Percentiles rank a stretch among this genome's conserved stretches.
phyloP scores from a whole-genome alignment of 2,329 filamentous ascomycete species.

The Trichoderma afroharzianum region DNA sequence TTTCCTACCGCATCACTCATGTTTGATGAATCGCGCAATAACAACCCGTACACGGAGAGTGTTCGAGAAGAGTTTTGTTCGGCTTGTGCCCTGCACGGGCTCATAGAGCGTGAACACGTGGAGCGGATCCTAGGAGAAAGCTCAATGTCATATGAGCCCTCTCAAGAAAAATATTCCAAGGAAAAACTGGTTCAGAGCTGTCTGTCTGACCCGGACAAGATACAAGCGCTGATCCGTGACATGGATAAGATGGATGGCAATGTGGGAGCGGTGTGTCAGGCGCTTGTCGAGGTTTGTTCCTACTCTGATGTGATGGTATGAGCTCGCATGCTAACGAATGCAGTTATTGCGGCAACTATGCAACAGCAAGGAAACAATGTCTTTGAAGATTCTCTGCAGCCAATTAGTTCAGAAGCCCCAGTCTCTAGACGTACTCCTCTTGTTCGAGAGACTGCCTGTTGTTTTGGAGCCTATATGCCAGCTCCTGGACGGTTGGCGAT shows the following conservation, averaged over 20 bases:
- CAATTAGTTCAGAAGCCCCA: conserved; percentile 69
- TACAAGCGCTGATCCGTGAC: conserved; percentile 73
- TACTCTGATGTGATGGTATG: background rate
- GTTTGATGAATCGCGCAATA: conserved; percentile 57
- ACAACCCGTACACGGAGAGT: conserved; percentile 55
- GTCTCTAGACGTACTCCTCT: conserved; percentile 68
- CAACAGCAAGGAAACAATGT: conserved; percentile 71
- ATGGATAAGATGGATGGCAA: conserved; percentile 90
- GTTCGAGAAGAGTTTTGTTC: conserved; percentile 76
- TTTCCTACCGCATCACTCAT: conserved; percentile 60
- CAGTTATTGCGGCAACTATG: conserved; percentile 68
- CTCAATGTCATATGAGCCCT: conserved; percentile 73
- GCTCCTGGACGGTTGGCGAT: conserved; percentile 73
- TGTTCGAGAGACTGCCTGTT: conserved; percentile 68
- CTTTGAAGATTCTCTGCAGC: conserved; percentile 70
- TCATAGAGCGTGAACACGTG: conserved; percentile 77
- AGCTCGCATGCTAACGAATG: background rate
- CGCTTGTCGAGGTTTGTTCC: conserved; percentile 62
- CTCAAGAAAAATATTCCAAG: conserved; percentile 70
- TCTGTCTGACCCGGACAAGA: conserved; percentile 68
- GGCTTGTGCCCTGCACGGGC: conserved; percentile 79
- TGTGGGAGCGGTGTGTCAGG: conserved; percentile 77
- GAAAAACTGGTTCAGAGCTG: conserved; percentile 77
- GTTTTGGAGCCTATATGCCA: conserved; percentile 71
- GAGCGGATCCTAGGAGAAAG: conserved; percentile 79